Conservation (phyloP, 2,329 filamentous ascomycete genomes). For the Drechslera avenae region DNA sequence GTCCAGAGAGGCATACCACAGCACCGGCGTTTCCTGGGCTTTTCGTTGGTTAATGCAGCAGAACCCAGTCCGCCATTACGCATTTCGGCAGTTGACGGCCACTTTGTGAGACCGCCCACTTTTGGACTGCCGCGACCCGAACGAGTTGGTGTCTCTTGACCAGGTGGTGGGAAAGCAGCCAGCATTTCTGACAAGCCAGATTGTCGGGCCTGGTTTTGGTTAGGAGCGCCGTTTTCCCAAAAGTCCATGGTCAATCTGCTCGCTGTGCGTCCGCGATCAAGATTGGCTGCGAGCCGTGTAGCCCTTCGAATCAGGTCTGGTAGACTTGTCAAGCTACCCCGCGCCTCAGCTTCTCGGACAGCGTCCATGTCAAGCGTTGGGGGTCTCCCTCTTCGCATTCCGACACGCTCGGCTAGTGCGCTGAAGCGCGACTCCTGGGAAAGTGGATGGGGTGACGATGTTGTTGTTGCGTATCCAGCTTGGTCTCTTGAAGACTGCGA, state of each 20-base stretch:
- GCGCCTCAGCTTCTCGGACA: constrained; percentile 77
- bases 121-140: constrained; percentile 41
- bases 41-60: constrained; percentile 24
- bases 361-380: constrained; percentile 81
- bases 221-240: constrained; percentile 49
- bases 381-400: constrained; percentile 56
- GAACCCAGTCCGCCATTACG: constrained; percentile 25
- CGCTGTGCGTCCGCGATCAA: constrained; percentile 78
- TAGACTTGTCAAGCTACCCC: constrained; percentile 89
- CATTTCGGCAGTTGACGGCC: constrained; percentile 31
- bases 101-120: constrained; percentile 31
- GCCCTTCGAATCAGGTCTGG: constrained; percentile 89
- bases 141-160: constrained; percentile 50
- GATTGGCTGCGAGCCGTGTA: constrained; percentile 81
- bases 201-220: constrained; percentile 45
- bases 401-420: constrained; percentile 50
- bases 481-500: constrained; percentile 26
- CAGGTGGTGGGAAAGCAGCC: constrained; percentile 67
- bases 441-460: constrained; percentile 12
- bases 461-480: constrained; percentile 25
- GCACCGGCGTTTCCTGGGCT: constrained; percentile 61
- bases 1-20: constrained; percentile 85
- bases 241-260: constrained; percentile 61
- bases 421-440: constrained; percentile 36
- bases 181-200: constrained; percentile 67